These are phyloP conservation scores for Cubamyces lactineus DNA, from an alignment of 768 basidiomycete species.

Conservation along the genomic window DNA sequence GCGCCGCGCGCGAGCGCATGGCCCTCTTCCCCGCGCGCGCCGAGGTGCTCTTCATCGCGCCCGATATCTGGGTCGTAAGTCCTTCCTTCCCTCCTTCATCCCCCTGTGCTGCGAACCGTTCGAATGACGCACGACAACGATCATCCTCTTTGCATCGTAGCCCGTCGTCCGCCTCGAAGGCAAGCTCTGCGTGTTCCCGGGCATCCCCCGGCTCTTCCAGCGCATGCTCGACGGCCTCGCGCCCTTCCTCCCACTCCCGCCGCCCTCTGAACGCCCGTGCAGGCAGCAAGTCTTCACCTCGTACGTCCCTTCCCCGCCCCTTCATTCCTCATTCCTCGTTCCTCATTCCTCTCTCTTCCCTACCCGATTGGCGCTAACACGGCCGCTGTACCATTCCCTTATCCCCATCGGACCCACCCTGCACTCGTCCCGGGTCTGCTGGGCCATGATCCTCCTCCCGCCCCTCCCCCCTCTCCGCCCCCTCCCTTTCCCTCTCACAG, in stretches of 20 bases:
- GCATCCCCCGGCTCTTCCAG: slow-evolving; percentile 85
- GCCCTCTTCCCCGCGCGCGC: slow-evolving; percentile 81
- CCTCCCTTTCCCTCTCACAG: slow-evolving; percentile 39
- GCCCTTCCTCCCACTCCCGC: slow-evolving; percentile 80
- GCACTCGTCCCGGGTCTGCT: too few relatives aligned
- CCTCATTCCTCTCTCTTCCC: neutral
- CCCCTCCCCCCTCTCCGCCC: too few relatives aligned
- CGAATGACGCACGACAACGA: too few relatives aligned
- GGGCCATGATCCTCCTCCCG: too few relatives aligned
- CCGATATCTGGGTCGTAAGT: slow-evolving; percentile 86
- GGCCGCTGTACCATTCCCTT: neutral
- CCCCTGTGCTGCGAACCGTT: too few relatives aligned
- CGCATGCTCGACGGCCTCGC: slow-evolving; percentile 76
- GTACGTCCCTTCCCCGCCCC: slow-evolving; percentile 44
- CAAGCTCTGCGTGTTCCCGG: slow-evolving; percentile 90
- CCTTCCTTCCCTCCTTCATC: neutral
- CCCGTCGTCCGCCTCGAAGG: slow-evolving; percentile 86
- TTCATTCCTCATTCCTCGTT: neutral
- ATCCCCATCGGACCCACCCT: neutral
- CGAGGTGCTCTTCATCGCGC: slow-evolving; percentile 78
- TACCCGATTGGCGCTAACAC: neutral
- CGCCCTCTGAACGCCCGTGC: slow-evolving; percentile 68
- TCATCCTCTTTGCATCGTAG: slow-evolving; percentile 40
- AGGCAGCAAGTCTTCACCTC: slow-evolving; percentile 84
- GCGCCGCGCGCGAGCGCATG: slow-evolving; percentile 81